A percentile compares a stretch with the other conserved stretches of the same genome.
Evolutionary conservation across 257 asterid genomes (phyloP).

Genomic region (Marsdenia floribunda): DNA sequence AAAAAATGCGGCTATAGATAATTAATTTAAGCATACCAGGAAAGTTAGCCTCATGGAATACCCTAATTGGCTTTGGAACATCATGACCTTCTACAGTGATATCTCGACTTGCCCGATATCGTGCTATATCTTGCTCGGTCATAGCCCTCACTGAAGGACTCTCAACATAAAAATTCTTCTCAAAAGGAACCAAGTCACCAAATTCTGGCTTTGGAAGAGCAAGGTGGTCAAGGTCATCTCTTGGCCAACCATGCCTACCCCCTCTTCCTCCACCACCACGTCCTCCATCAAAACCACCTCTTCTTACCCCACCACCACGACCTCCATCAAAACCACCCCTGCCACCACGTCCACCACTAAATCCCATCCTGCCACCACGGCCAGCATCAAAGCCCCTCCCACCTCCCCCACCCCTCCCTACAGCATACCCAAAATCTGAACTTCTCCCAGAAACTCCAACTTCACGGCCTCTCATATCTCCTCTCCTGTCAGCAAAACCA

Average conservation of each 20-base stretch:
- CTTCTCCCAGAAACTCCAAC: conserved; percentile 26
- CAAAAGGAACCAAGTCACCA: conserved; percentile 63
- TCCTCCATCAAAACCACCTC: conserved; percentile 36
- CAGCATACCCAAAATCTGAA: conserved; percentile 17
- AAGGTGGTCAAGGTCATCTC: conserved; percentile 69
- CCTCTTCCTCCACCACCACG: conserved; percentile 43
- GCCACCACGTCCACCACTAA: conserved; percentile 36
- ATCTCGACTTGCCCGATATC: conserved; percentile 66
- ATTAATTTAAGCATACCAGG: conserved; percentile 49
- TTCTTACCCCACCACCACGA: conserved; percentile 27
- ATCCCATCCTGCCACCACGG: conserved; percentile 25
- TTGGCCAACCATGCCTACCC: conserved; percentile 36
- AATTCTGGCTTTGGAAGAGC: conserved; percentile 76
- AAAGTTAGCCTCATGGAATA: conserved; percentile 75
- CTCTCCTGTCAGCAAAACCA: conserved; percentile 45
- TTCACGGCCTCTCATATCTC: conserved; percentile 30
- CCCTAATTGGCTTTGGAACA: conserved; percentile 75
- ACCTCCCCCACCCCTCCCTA: conserved; percentile 32
- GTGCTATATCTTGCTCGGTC: conserved; percentile 61
- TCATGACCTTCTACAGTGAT: conserved; percentile 75
- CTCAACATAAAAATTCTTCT: conserved; percentile 80
- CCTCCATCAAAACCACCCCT: conserved; percentile 36
- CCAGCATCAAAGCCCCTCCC: conserved; percentile 23
- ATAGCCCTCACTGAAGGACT: conserved; percentile 64
- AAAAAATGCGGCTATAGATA: conserved; percentile 6